Conservation (phyloP, 768 basidiomycete species). For the Suillus subalutaceus region DNA sequence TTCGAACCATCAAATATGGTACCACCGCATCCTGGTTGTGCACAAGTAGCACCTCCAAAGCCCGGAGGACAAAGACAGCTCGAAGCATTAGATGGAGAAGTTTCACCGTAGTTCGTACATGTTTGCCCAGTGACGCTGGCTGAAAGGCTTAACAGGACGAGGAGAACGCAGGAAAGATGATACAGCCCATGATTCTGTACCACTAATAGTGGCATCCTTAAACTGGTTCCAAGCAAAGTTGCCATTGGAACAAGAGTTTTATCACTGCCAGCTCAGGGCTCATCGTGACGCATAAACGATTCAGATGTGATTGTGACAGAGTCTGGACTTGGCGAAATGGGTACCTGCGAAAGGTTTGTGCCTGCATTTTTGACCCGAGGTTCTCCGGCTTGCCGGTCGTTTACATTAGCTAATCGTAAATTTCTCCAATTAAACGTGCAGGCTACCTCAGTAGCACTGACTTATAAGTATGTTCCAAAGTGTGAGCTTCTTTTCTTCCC, state of each 20-base stretch:
- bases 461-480: neutral
- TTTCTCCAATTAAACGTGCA: no score
- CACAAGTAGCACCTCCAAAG: slow-evolving; percentile 74
- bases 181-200: neutral
- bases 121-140: slow-evolving; percentile 26
- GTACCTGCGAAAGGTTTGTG: no score
- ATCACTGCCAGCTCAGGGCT: neutral
- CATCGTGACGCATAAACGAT: neutral
- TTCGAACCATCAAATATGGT: slow-evolving; percentile 74
- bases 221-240: no score
- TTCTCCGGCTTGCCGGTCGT: no score
- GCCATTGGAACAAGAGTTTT: neutral
- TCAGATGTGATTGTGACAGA: neutral
- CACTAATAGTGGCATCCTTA: neutral
- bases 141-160: slow-evolving; percentile 14
- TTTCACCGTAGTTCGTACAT: slow-evolving; percentile 28
- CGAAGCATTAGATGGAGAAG: slow-evolving; percentile 18
- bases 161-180: slow-evolving; percentile 12
- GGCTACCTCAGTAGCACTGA: neutral
- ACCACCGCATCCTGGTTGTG: slow-evolving; percentile 75
- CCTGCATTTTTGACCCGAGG: no score
- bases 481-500: neutral
- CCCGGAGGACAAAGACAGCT: slow-evolving; percentile 79
- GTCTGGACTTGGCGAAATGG: neutral
- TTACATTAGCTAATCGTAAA: no score